A percentile compares a stretch with the other conserved stretches of the same genome.
phyloP scores from a whole-genome alignment of 2,329 filamentous ascomycete genomes.

The Pseudogymnoascus sp. region DNA sequence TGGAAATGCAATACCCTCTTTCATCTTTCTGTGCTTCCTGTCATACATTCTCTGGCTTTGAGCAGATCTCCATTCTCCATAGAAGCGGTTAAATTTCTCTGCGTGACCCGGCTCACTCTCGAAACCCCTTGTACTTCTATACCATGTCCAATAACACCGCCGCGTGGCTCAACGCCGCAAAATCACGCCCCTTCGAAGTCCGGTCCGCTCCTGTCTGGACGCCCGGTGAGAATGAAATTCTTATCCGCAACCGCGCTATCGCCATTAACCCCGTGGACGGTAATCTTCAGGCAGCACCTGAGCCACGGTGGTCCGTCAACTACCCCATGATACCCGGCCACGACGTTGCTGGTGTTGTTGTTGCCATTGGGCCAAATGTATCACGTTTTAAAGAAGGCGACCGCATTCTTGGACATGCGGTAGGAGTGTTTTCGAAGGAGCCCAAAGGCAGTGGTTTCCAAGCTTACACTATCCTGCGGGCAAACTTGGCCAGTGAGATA shows the following conservation, averaged over 20 bases:
- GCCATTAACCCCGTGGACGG: constrained; percentile 36
- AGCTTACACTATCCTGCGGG: constrained; percentile 24
- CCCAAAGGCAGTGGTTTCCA: constrained; percentile 27
- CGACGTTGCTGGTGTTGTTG: constrained; percentile 48
- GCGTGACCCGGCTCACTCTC: not conserved
- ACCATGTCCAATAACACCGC: constrained; percentile 18
- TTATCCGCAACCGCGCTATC: constrained; percentile 31
- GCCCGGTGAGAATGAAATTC: constrained; percentile 26
- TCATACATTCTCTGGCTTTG: not conserved
- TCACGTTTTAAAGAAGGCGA: constrained; percentile 44
- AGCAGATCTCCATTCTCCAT: too few species aligned
- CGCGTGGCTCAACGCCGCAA: constrained; percentile 23
- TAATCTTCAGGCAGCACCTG: constrained; percentile 23
- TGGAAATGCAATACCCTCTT: not conserved
- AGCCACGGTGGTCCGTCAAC: not conserved
- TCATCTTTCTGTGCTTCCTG: not conserved
- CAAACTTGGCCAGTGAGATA: constrained; percentile 23
- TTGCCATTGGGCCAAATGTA: constrained; percentile 39
- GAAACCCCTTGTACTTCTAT: not conserved
- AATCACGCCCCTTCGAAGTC: constrained; percentile 31
- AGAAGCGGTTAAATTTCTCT: not conserved
- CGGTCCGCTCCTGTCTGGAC: constrained; percentile 30
- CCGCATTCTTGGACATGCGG: constrained; percentile 36
- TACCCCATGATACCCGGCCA: constrained; percentile 39
- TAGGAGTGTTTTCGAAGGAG: constrained; percentile 6